Conservation (phyloP, 805 yeast genomes). For the Candida dendrica region DNA sequence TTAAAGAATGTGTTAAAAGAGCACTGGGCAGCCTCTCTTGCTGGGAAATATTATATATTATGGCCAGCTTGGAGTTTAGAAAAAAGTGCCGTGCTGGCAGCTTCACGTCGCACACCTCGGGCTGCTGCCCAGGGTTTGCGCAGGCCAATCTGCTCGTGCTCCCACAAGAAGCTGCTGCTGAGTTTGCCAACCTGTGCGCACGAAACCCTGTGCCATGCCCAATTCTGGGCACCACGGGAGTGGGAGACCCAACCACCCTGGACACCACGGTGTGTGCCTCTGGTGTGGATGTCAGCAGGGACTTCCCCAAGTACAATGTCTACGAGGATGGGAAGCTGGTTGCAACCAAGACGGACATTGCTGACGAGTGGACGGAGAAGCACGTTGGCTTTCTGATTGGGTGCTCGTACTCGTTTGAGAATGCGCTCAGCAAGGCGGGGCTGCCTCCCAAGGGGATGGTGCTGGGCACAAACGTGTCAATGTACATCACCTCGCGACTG, state of each 20-base stretch:
- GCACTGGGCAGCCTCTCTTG: background rate
- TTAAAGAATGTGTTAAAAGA: too few species aligned
- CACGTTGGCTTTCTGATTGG: constrained; percentile 37
- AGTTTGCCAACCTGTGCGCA: constrained; percentile 27
- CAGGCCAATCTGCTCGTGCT: constrained; percentile 34
- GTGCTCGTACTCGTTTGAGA: constrained; percentile 35
- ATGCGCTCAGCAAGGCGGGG: constrained; percentile 24
- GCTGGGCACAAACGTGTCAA: constrained; percentile 17
- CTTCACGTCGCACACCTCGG: constrained; percentile 15
- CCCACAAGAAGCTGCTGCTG: constrained; percentile 25
- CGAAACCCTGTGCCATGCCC: constrained; percentile 36
- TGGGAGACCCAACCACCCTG: constrained; percentile 19
- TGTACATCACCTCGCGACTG: constrained; percentile 20
- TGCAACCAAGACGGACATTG: constrained; percentile 18
- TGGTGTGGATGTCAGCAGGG: constrained; percentile 25
- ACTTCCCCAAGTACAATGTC: constrained; percentile 28
- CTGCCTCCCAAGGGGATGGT: constrained; percentile 22
- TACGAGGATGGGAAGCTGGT: constrained; percentile 25
- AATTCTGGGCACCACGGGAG: constrained; percentile 22
- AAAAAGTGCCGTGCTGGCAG: constrained; percentile 10
- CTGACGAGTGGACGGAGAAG: constrained; percentile 24
- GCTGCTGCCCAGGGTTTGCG: constrained; percentile 21
- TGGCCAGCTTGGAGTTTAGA: constrained; percentile 3
- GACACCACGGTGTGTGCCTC: constrained; percentile 5
- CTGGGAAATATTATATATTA: background rate